Conservation (phyloP, 306 rosid species). For the Rosa multiflora region DNA sequence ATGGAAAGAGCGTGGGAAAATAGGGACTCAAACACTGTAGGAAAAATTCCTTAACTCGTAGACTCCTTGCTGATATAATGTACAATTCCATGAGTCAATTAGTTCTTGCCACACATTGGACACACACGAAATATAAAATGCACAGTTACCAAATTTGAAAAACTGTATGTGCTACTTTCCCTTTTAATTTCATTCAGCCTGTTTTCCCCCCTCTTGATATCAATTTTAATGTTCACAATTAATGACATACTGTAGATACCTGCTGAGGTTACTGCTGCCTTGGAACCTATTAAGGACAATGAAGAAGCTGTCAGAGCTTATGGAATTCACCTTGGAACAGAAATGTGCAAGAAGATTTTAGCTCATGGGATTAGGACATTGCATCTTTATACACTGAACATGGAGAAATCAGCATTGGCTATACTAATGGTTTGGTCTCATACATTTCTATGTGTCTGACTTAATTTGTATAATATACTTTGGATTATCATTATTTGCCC, state of each 20-base stretch:
- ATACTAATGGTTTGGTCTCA: conserved; percentile 58
- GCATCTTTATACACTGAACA: conserved; percentile 88
- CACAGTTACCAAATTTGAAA: not conserved
- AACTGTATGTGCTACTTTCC: not conserved
- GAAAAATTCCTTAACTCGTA: not conserved
- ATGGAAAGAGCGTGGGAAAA: not conserved
- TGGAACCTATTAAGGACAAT: conserved; percentile 94
- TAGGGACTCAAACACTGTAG: not conserved
- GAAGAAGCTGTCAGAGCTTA: conserved; percentile 95
- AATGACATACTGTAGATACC: conserved; percentile 61
- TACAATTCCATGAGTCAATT: not conserved
- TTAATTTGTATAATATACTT: conserved; percentile 25
- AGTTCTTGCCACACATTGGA: not conserved
- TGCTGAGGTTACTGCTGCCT: conserved; percentile 69
- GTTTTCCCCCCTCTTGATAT: not conserved
- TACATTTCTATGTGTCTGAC: conserved; percentile 13
- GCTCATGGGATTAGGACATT: conserved; percentile 87
- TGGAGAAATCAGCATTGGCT: conserved; percentile 91
- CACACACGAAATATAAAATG: not conserved
- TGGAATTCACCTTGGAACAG: conserved; percentile 94
- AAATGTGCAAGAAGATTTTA: conserved; percentile 92
- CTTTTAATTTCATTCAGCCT: not conserved
- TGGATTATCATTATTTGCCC: conserved; percentile 21
- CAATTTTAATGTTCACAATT: conserved; percentile 23
- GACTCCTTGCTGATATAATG: not conserved